phyloP scores from a whole-genome alignment of 2,329 filamentous ascomycete genomes.

The Chalaropsis ovoidea region DNA sequence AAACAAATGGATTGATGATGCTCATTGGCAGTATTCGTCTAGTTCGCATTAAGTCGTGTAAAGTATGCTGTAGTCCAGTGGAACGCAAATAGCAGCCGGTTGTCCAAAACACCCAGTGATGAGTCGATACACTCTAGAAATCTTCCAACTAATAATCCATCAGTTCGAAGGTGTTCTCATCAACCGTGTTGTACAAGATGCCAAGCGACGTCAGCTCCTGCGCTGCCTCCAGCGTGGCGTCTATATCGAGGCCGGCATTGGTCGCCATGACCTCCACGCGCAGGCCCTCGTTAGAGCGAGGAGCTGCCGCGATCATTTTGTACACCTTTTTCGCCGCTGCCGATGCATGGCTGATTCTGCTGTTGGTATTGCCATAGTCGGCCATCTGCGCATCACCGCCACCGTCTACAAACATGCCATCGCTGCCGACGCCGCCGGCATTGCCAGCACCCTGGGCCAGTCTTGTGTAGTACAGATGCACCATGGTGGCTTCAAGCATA shows the following conservation, averaged over 20 bases:
- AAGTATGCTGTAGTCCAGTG: background rate
- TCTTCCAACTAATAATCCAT: constrained; percentile 49
- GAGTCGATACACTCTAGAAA: background rate
- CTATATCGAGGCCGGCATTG: constrained; percentile 52
- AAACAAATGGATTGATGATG: background rate
- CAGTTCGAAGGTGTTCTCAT: constrained; percentile 85
- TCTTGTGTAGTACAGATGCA: constrained; percentile 73
- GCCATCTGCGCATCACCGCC: constrained; percentile 35
- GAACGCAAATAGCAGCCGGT: background rate
- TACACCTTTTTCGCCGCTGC: constrained; percentile 58
- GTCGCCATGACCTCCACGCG: constrained; percentile 68
- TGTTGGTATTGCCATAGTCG: constrained; percentile 17
- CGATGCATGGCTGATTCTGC: constrained; percentile 42
- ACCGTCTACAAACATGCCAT: constrained; percentile 49
- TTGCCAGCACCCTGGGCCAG: constrained; percentile 44
- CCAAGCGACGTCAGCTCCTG: constrained; percentile 69
- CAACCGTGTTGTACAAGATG: constrained; percentile 79
- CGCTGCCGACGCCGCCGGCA: constrained; percentile 35
- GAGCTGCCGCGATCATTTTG: constrained; percentile 53
- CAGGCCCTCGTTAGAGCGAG: constrained; percentile 70
- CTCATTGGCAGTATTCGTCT: background rate
- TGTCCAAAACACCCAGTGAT: background rate
- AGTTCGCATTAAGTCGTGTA: constrained; percentile 10
- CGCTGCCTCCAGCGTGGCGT: constrained; percentile 64
- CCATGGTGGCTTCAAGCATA: constrained; percentile 76